Base-by-base conservation (phyloP, 2,329 filamentous ascomycete species). In the Fusarium sp. region DNA sequence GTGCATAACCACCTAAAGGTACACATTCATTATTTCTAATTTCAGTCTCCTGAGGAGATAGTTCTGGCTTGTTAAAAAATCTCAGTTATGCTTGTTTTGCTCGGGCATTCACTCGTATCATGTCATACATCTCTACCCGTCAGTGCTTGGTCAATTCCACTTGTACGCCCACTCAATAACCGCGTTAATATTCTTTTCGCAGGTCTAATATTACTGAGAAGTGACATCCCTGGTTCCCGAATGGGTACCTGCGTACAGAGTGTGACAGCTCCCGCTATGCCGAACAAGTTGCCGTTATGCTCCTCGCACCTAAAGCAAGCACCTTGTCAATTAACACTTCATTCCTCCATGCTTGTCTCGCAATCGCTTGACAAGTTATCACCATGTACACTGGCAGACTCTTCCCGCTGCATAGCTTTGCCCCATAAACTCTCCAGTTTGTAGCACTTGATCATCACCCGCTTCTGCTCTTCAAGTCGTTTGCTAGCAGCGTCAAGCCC, bases 341-440 rank as follows among this genome's bases (percentile, higher is more conserved):
- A 71, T 8, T 41, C 70, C 42, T 61, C 61, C 30, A 66, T 66
- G 46, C 56, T 57, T 27, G 47, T 56, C 22, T 61, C 60, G 42
- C 67, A 73, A 48, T 61, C 57, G 30, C 64, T 71, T 25, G 69
- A 70, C 57, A 71, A 37, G 45, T 68, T 67, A 10, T 68, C 69
- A 11, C 42, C 59, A 30, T 55, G 51, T 1, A 32, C 18, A 29
- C 18, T 22, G 10, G 32, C 30, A 18, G 40, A 34, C 18, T 67
- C 27, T 52, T 52, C 70, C 27, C 48, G 27, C 18, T 46, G 54
- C 57, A 71, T 67, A 7, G 59, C 70, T 22, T 57, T 67, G 32
- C 69, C 59, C 61, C 61, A 72, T 25, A 71, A 22, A 13, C 30
- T 47, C n/a, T 71, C 69, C 24, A 71, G 51, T 14, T 22, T 53